Evolutionary conservation across 305 asterid genomes (phyloP), one percentile per base, ranked within the genome.

Genomic region (Solanum hybrid): DNA sequence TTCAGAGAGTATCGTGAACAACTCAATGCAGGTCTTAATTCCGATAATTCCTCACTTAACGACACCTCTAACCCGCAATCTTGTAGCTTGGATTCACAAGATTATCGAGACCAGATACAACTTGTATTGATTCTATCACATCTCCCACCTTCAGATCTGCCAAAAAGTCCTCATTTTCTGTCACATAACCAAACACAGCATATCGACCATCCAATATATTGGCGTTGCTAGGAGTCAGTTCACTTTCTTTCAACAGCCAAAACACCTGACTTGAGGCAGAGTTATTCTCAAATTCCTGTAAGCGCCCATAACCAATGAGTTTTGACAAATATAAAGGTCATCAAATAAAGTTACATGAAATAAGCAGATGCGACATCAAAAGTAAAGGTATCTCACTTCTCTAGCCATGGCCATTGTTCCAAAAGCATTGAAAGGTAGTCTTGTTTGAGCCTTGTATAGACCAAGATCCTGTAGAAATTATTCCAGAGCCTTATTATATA

Each of bases 371-470:
- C 91, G 26, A 78, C 69, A 75, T 75, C 51, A 80, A 86, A 76
- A 51, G 64, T 29, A 73, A 22, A 90, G 85, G 88, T 56, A 32
- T 88, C 92, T 94, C 91, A 96, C 99, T 85, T 96, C 99, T 91
- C 99, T 92, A 80, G 99, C 99, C 99, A 96, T 96, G 86, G 99
- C 98, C 99, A 97, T 95, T 79, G 99, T 97, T 89, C 99, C 99
- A 86, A 97, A 97, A 69, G 99, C 99, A 92, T 97, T 97, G 87
- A 97, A 97, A 11, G 99, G 99, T 88, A 97, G 98, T 93, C 89
- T 95, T 35, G 99, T 97, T 91, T 97, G 99, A 90, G 99, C 99
- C 93, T 97, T 97, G 95, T 96, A 97, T 36, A 97, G 94, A 90
- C 99, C 99, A 78, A 96, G 96, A 22, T 97, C 99, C 99, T 97